Evolutionary conservation across 768 basidiomycete species (phyloP).

Genomic region (Termitomyces bulborhizus): DNA sequence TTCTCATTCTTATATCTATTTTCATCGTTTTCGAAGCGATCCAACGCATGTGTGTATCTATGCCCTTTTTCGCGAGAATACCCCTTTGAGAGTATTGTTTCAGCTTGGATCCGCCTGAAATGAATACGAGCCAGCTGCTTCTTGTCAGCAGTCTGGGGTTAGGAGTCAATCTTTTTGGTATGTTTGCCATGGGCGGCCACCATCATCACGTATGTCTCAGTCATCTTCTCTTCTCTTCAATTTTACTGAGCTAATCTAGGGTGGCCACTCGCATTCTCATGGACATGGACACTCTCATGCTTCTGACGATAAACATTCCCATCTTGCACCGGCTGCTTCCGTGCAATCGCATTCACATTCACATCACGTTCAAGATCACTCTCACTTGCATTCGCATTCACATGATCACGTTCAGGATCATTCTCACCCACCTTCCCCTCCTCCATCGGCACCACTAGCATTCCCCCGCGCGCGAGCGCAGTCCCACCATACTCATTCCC

Average conservation of each 20-base stretch:
- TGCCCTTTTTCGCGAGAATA: neutral
- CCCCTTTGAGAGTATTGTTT: neutral
- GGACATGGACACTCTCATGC: slow-evolving; percentile 34
- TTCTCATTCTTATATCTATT: slow-evolving; percentile 88
- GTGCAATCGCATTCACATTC: slow-evolving; percentile 17
- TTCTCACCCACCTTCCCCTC: slow-evolving; percentile 21
- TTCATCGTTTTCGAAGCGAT: slow-evolving; percentile 99
- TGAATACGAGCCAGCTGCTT: slow-evolving; percentile 92
- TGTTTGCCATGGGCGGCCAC: slow-evolving; percentile 98
- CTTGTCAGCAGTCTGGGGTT: slow-evolving; percentile 86
- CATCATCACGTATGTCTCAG: slow-evolving; percentile 64
- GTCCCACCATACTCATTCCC: slow-evolving; percentile 22
- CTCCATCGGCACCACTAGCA: neutral
- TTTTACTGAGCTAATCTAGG: slow-evolving; percentile 23
- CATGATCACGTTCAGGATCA: slow-evolving; percentile 10
- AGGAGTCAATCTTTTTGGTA: slow-evolving; percentile 93
- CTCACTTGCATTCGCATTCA: slow-evolving; percentile 14
- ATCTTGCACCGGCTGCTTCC: slow-evolving; percentile 17
- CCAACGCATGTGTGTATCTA: slow-evolving; percentile 72
- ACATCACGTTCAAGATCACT: slow-evolving; percentile 10
- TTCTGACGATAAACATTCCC: slow-evolving; percentile 12
- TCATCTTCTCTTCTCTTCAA: neutral
- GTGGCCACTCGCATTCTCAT: slow-evolving; percentile 55
- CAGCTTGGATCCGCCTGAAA: slow-evolving; percentile 92
- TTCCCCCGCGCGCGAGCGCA: slow-evolving; percentile 10